Conservation (phyloP, 306 rosid species). For the Cucurbita pepo region DNA sequence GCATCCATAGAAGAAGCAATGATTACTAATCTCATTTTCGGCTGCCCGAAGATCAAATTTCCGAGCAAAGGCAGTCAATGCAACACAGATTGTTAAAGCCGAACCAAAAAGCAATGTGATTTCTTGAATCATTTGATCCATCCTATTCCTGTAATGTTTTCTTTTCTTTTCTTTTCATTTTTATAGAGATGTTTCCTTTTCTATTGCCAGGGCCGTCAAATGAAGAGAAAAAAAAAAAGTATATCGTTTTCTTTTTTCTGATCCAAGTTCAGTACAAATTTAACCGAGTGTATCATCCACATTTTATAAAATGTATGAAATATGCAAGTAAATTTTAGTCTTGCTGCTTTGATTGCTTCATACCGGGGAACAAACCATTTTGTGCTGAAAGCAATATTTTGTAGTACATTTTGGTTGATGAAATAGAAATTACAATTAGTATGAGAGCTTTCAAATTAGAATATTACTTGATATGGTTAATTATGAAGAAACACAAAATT, state of each 20-base stretch:
- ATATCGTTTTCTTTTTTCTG: background rate
- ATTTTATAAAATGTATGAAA: background rate
- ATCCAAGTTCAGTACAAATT: background rate
- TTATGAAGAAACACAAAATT: too few relatives aligned
- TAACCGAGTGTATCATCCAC: background rate
- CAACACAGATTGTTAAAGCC: background rate
- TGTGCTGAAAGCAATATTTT: background rate
- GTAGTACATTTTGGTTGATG: too few relatives aligned
- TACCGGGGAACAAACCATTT: background rate
- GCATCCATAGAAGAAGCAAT: conserved; percentile 49
- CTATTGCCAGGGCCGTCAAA: background rate
- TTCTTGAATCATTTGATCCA: background rate
- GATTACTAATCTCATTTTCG: conserved; percentile 7
- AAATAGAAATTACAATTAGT: too few relatives aligned
- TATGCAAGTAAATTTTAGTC: background rate
- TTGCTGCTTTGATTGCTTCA: background rate
- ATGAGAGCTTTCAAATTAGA: too few relatives aligned
- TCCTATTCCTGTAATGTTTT: background rate
- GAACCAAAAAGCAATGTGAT: background rate
- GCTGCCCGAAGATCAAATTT: conserved; percentile 3
- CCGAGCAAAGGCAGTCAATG: conserved; percentile 8
- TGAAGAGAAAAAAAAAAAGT: background rate
- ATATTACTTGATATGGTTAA: too few relatives aligned
- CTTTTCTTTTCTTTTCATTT: background rate
- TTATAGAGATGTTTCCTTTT: background rate